These are phyloP conservation scores for Protomyces arabidopsidicola DNA, from an alignment of 1,139 yeast species.

Conservation along the genomic window DNA sequence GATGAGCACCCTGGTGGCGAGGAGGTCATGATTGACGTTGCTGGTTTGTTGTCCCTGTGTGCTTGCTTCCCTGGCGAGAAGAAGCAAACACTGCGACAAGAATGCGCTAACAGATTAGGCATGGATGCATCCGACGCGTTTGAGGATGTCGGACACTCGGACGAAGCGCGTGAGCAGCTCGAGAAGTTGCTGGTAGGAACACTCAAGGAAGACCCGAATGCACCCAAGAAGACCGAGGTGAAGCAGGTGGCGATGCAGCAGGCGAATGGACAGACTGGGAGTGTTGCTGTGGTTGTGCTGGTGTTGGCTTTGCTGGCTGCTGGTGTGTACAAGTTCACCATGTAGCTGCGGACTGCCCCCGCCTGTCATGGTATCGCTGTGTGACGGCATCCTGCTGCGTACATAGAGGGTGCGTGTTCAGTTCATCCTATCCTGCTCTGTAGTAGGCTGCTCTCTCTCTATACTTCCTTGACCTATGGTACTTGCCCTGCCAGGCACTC, in stretches of 20 bases:
- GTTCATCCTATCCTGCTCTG: too few relatives aligned
- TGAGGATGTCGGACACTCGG: slow-evolving; percentile 96
- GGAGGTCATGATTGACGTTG: slow-evolving; percentile 85
- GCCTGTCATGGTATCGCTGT: too few relatives aligned
- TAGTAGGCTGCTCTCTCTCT: too few relatives aligned
- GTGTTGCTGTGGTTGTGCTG: slow-evolving; percentile 20
- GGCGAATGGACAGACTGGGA: slow-evolving; percentile 6
- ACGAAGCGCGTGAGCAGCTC: slow-evolving; percentile 81
- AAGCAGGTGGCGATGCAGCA: slow-evolving; percentile 1
- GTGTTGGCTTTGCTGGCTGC: slow-evolving; percentile 18
- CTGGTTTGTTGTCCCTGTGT: slow-evolving; percentile 49
- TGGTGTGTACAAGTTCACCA: slow-evolving; percentile 26
- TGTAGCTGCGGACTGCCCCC: background rate
- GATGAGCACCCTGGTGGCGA: slow-evolving; percentile 99
- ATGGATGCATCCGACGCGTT: slow-evolving; percentile 90
- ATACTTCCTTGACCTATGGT: too few relatives aligned
- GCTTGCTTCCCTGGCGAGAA: background rate
- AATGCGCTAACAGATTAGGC: slow-evolving; percentile 24
- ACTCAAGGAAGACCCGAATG: slow-evolving; percentile 37
- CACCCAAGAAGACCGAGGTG: slow-evolving; percentile 12
- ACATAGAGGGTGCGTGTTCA: too few relatives aligned
- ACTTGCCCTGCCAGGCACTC: background rate
- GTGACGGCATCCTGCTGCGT: too few relatives aligned
- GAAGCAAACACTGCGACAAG: background rate
- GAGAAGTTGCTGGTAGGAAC: slow-evolving; percentile 66